Evolutionary conservation across 73 alveolate species (phyloP).

Genomic region (Paramecium sonneborni): DNA sequence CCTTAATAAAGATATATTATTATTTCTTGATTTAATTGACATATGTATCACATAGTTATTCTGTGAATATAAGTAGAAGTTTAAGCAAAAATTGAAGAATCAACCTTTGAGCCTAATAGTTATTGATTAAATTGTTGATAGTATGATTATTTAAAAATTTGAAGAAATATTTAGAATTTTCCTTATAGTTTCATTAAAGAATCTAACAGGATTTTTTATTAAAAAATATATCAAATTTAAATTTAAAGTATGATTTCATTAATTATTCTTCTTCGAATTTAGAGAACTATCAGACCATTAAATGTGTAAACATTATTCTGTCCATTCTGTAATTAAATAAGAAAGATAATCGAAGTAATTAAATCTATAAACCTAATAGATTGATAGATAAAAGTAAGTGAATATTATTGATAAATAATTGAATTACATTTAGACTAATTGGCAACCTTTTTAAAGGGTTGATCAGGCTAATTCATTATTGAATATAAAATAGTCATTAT

Average conservation of each 20-base stretch:
- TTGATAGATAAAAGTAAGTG: neutral
- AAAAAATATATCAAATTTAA: neutral
- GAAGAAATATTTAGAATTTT: neutral
- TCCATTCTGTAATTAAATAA: neutral
- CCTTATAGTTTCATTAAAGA: neutral
- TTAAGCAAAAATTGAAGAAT: neutral
- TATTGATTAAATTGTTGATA: neutral
- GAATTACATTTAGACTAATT: conserved; percentile 66
- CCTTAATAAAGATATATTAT: neutral
- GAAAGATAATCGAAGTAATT: neutral
- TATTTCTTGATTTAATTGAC: neutral
- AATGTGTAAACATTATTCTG: neutral
- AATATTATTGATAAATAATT: conserved; percentile 52
- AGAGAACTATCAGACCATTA: neutral
- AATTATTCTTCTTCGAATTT: neutral
- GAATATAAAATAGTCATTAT: neutral
- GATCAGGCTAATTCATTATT: neutral
- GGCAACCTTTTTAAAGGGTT: conserved; percentile 67
- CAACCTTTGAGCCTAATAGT: neutral
- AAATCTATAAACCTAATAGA: neutral
- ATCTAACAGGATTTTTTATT: neutral
- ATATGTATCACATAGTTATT: neutral
- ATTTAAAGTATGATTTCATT: neutral
- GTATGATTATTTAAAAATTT: neutral
- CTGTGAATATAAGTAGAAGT: neutral